Conservation (phyloP, 306 rosid genomes). For the Potentilla sterilis region DNA sequence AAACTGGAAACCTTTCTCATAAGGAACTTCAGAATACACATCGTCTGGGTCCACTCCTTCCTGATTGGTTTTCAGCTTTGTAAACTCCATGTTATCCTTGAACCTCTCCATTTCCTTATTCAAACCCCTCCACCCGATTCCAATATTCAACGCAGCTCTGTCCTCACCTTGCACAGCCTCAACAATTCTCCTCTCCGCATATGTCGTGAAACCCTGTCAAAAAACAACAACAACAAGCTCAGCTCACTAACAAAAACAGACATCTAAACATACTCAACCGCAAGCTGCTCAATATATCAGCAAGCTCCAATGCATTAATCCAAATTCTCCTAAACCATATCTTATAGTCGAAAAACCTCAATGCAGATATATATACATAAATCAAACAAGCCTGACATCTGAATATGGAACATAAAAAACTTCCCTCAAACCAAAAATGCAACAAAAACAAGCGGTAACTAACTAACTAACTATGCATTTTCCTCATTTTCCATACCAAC, state of each 20-base stretch:
- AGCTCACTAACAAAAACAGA: constrained; percentile 11
- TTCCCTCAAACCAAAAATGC: neutral
- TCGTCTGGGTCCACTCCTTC: constrained; percentile 90
- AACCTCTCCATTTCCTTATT: constrained; percentile 76
- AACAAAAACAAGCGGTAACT: neutral
- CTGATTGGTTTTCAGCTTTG: constrained; percentile 77
- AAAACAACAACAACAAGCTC: constrained; percentile 19
- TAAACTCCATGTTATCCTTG: constrained; percentile 85
- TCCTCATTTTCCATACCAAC: neutral
- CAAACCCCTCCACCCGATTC: constrained; percentile 87
- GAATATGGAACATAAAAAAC: neutral
- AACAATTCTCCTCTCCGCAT: constrained; percentile 94
- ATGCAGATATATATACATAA: neutral
- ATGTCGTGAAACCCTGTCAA: constrained; percentile 82
- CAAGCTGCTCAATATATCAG: neutral
- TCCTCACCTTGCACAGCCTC: constrained; percentile 94
- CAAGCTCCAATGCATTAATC: neutral
- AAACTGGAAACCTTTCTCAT: constrained; percentile 97
- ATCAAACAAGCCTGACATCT: neutral
- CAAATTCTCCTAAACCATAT: neutral
- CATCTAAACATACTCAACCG: neutral
- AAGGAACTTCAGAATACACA: constrained; percentile 78
- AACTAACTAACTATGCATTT: neutral
- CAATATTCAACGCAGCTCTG: constrained; percentile 63
- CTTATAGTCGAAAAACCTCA: neutral